Percentiles rank a stretch among this genome's conserved stretches.
These are phyloP conservation scores for Ogataea philodendri DNA, from an alignment of 805 yeast species.

Conservation along the genomic window DNA sequence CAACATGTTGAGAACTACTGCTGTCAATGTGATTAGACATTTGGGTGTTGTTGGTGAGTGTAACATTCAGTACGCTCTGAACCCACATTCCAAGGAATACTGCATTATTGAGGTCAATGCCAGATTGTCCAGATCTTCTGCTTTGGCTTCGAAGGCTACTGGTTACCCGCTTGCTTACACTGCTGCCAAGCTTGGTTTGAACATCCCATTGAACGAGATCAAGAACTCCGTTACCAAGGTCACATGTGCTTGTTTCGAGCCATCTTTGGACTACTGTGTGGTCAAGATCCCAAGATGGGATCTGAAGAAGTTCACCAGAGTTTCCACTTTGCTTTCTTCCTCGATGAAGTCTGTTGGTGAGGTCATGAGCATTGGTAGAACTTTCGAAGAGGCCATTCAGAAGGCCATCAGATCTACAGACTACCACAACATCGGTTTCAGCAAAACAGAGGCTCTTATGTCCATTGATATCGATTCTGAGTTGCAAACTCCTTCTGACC, in stretches of 20 bases:
- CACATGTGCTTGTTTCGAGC: conserved; percentile 96
- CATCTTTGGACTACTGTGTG: conserved; percentile 93
- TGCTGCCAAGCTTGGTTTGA: conserved; percentile 94
- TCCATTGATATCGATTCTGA: conserved; percentile 90
- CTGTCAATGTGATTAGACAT: conserved; percentile 95
- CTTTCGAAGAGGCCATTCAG: conserved; percentile 96
- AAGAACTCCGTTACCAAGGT: conserved; percentile 90
- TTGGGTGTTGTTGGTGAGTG: conserved; percentile 99
- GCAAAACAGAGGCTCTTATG: conserved; percentile 78
- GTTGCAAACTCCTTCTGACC: conserved; percentile 95
- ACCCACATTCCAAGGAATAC: conserved; percentile 91
- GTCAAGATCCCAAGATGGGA: conserved; percentile 99
- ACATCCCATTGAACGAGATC: conserved; percentile 87
- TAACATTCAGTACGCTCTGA: conserved; percentile 94
- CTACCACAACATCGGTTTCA: conserved; percentile 93
- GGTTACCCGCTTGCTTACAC: conserved; percentile 98
- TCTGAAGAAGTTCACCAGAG: conserved; percentile 91
- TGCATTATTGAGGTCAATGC: conserved; percentile 98
- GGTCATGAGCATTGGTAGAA: conserved; percentile 96
- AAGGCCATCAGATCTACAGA: conserved; percentile 97
- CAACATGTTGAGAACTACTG: conserved; percentile 96
- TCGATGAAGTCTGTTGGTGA: conserved; percentile 99
- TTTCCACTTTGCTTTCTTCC: conserved; percentile 80
- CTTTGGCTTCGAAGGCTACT: conserved; percentile 97
- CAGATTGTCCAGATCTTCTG: conserved; percentile 96